A percentile compares a stretch with the other conserved stretches of the same genome.
Evolutionary conservation across 768 basidiomycete genomes (phyloP).

Genomic region (Suillus fuscotomentosus): DNA sequence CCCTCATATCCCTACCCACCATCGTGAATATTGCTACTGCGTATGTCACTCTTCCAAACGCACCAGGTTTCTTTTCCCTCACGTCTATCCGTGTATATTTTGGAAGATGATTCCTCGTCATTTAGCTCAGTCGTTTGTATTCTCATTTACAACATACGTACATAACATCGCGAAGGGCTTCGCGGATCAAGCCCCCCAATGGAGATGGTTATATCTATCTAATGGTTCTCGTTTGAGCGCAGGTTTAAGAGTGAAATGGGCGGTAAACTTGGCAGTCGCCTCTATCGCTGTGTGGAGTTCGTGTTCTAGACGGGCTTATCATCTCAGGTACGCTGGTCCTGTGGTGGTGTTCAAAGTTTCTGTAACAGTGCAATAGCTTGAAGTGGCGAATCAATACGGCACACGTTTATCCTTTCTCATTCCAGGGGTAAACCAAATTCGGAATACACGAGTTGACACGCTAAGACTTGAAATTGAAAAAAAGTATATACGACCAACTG

Average conservation of each 20-base stretch:
- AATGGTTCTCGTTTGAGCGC: neutral
- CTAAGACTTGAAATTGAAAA: neutral
- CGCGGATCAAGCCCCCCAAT: conserved; percentile 46
- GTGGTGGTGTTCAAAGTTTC: neutral
- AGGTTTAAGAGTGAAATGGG: neutral
- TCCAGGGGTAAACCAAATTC: neutral
- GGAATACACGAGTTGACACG: neutral
- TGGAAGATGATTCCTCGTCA: conserved; percentile 6
- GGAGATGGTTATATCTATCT: conserved; percentile 8
- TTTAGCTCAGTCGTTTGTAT: conserved; percentile 1
- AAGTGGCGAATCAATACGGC: neutral
- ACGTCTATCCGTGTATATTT: conserved; percentile 9
- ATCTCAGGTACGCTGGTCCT: neutral
- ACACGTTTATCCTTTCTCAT: neutral
- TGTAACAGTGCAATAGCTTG: neutral
- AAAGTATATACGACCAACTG: neutral
- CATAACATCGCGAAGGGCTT: conserved; percentile 49
- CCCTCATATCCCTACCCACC: neutral
- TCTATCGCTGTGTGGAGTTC: neutral
- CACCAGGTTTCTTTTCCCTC: neutral
- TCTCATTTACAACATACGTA: conserved; percentile 6
- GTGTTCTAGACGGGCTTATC: neutral
- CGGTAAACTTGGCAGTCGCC: neutral
- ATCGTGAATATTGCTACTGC: neutral
- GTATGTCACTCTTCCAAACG: conserved; percentile 1